These are phyloP conservation scores for Malus sylvestris DNA, from an alignment of 306 rosid species.

Conservation along the genomic window DNA sequence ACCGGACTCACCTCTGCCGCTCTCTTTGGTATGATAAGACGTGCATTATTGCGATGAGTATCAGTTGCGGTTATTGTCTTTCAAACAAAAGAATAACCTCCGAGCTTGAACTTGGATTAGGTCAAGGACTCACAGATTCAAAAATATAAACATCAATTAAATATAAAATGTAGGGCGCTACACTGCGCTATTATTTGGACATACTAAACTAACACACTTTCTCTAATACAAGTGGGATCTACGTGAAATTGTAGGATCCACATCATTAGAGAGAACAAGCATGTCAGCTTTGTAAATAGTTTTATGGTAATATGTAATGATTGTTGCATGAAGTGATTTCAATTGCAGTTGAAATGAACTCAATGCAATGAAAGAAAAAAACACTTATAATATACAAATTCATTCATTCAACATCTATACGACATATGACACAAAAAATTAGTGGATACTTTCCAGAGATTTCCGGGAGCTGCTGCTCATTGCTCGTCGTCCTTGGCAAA, in stretches of 20 bases:
- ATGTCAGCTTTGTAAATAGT: too few species aligned
- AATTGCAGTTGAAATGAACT: neutral
- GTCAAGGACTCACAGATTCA: slow-evolving; percentile 2
- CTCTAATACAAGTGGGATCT: too few species aligned
- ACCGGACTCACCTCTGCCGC: slow-evolving; percentile 26
- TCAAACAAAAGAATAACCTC: slow-evolving; percentile 7
- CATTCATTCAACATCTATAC: neutral
- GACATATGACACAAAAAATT: neutral
- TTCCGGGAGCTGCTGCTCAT: neutral
- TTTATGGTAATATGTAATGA: too few species aligned
- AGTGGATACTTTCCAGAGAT: slow-evolving; percentile 6
- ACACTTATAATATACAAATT: neutral
- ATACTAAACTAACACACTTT: too few species aligned
- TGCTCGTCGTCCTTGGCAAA: neutral
- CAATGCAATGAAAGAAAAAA: neutral
- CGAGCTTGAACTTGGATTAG: slow-evolving; percentile 2
- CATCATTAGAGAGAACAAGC: too few species aligned
- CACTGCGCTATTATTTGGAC: too few species aligned
- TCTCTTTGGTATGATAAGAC: slow-evolving; percentile 24
- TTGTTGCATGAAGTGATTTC: neutral
- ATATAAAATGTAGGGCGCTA: too few species aligned
- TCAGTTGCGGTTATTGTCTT: slow-evolving; percentile 16
- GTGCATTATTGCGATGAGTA: slow-evolving; percentile 6
- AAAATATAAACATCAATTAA: neutral
- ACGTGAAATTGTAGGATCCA: too few species aligned